Evolutionary conservation across 1,284 basidiomycete genomes (phyloP).

Genomic region (Calocybe gambosa): DNA sequence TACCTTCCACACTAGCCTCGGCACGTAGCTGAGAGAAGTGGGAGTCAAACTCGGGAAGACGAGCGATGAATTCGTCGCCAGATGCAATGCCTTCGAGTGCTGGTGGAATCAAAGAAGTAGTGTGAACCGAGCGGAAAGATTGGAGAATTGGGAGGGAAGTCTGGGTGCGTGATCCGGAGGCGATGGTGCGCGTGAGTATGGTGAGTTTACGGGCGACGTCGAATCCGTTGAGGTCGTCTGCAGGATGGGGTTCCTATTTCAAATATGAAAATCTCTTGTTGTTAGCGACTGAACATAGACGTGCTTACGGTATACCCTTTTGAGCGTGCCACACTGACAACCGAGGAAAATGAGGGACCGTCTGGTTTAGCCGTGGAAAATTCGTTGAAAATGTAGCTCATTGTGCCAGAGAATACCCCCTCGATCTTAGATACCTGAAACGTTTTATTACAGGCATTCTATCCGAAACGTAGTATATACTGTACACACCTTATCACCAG

Average conservation of each 20-base stretch:
- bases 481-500: slow-evolving; percentile 77
- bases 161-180: slow-evolving; percentile 28
- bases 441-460: not conserved
- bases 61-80: slow-evolving; percentile 78
- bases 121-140: slow-evolving; percentile 74
- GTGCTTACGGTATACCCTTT: slow-evolving; percentile 85
- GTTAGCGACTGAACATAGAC: not conserved
- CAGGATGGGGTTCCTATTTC: slow-evolving; percentile 89
- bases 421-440: slow-evolving; percentile 70
- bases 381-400: slow-evolving; percentile 99
- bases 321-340: slow-evolving; percentile 85
- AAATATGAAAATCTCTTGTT: not conserved
- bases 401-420: slow-evolving; percentile 89
- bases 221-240: slow-evolving; percentile 92
- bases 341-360: slow-evolving; percentile 77
- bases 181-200: slow-evolving; percentile 82
- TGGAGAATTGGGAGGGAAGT: slow-evolving; percentile 38
- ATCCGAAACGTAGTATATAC: not conserved
- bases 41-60: slow-evolving; percentile 80
- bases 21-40: slow-evolving; percentile 74
- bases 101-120: slow-evolving; percentile 80
- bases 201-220: slow-evolving; percentile 97
- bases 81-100: slow-evolving; percentile 62
- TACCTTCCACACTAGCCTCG: slow-evolving; percentile 72
- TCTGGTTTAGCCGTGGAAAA: slow-evolving; percentile 66